Conservation (phyloP, 78 protist genomes). For the Chrysochromulina parva region DNA sequence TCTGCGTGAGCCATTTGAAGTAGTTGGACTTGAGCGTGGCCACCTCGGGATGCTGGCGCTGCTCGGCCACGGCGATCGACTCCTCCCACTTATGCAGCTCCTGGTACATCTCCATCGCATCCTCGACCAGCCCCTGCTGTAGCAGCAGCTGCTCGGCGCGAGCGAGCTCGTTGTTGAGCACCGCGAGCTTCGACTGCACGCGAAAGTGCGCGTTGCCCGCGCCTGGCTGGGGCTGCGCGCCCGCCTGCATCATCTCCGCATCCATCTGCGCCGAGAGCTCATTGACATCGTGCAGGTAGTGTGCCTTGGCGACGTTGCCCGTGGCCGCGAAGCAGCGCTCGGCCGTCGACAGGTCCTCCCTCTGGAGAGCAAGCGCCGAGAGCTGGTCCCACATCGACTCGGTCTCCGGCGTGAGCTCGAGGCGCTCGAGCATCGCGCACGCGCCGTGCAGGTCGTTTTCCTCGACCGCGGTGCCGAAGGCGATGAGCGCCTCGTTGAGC, state of each 20-base stretch:
- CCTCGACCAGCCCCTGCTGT: conserved; percentile 61
- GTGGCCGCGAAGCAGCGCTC: conserved; percentile 79
- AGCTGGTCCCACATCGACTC: conserved; percentile 81
- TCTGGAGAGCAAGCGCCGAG: conserved; percentile 48
- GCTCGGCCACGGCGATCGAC: conserved; percentile 66
- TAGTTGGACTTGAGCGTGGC: conserved; percentile 35
- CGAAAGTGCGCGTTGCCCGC: conserved; percentile 39
- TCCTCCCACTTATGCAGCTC: conserved; percentile 70
- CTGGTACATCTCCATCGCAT: conserved; percentile 71
- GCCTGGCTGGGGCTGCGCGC: background rate
- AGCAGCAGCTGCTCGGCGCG: conserved; percentile 63
- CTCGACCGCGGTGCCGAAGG: conserved; percentile 73
- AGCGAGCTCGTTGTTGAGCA: conserved; percentile 52
- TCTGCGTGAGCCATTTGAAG: conserved; percentile 66
- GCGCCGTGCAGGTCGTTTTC: conserved; percentile 31
- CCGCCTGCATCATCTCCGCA: background rate
- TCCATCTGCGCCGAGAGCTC: conserved; percentile 31
- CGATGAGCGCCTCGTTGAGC: conserved; percentile 81
- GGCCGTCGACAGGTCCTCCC: conserved; percentile 53
- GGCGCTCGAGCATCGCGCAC: conserved; percentile 45
- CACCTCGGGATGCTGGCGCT: conserved; percentile 29
- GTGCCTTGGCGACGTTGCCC: conserved; percentile 71
- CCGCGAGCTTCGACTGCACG: conserved; percentile 63
- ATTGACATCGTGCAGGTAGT: conserved; percentile 57
- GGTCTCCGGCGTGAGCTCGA: background rate